Conservation (phyloP, 352 stramenopile species). For the Phytophthora meadii region DNA sequence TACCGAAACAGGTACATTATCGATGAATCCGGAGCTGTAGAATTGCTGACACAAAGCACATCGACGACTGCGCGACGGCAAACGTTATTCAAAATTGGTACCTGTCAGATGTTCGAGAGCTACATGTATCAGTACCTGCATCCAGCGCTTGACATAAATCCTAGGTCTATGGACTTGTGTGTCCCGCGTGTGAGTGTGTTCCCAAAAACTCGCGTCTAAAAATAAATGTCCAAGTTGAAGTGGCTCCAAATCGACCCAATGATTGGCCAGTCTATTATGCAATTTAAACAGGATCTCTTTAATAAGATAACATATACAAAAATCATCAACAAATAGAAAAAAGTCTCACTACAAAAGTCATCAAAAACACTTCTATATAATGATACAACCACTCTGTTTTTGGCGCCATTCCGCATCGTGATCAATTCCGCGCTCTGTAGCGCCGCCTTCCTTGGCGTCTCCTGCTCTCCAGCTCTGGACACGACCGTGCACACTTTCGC, state of each 20-base stretch:
- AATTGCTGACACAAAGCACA: slow-evolving; percentile 59
- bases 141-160: slow-evolving; percentile 12
- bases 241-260: too few relatives aligned
- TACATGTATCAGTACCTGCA: slow-evolving; percentile 15
- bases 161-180: neutral
- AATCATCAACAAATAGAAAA: too few relatives aligned
- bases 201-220: too few relatives aligned
- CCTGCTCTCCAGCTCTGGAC: neutral
- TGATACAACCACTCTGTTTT: slow-evolving; percentile 5
- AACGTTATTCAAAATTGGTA: neutral
- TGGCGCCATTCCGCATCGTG: slow-evolving; percentile 16
- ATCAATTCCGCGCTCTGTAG: slow-evolving; percentile 8
- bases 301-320: too few relatives aligned
- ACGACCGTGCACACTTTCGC: neutral
- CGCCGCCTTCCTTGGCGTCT: too few relatives aligned
- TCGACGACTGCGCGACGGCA: slow-evolving; percentile 28
- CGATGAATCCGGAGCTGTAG: slow-evolving; percentile 55
- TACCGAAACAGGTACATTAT: slow-evolving; percentile 59
- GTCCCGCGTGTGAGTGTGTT: neutral
- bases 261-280: too few relatives aligned
- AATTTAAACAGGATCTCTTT: too few relatives aligned
- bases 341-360: too few relatives aligned
- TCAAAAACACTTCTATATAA: neutral
- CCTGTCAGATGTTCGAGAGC: neutral
- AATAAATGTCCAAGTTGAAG: neutral